These are phyloP conservation scores for Tolypocladium pustulatum DNA, from an alignment of 2,329 filamentous ascomycete genomes.

Conservation along the genomic window DNA sequence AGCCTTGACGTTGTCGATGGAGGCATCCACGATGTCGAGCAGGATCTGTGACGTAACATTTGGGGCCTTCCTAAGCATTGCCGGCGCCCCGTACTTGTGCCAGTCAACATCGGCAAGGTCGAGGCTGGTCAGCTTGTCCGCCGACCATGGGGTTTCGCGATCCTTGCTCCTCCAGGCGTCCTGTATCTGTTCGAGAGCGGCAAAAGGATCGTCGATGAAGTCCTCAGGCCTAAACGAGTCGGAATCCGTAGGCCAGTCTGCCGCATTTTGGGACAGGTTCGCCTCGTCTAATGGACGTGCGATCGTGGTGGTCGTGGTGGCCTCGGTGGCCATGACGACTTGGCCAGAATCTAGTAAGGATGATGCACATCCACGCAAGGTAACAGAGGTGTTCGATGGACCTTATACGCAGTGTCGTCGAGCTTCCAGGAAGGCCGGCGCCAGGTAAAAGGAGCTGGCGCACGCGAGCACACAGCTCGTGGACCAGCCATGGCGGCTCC, in stretches of 20 bases:
- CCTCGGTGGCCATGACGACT: not conserved
- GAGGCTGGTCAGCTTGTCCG: slow-evolving; percentile 11
- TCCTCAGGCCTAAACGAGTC: slow-evolving; percentile 19
- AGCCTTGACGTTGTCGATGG: slow-evolving; percentile 33
- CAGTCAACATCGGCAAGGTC: slow-evolving; percentile 28
- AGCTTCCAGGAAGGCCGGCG: not conserved
- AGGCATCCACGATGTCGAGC: slow-evolving; percentile 28
- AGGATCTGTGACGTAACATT: slow-evolving; percentile 30
- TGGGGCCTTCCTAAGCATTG: slow-evolving; percentile 25
- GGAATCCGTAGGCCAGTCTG: slow-evolving; percentile 13
- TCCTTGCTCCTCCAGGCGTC: slow-evolving; percentile 12
- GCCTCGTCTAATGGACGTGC: not conserved
- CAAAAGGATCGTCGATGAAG: slow-evolving; percentile 18
- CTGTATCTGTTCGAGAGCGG: slow-evolving; percentile 12
- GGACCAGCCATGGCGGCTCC: not conserved
- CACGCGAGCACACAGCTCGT: not conserved
- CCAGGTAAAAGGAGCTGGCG: not conserved
- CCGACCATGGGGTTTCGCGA: slow-evolving; percentile 9
- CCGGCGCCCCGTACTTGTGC: slow-evolving; percentile 35
- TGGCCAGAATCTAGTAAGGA: not conserved
- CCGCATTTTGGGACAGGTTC: slow-evolving; percentile 3
- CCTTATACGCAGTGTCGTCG: not conserved
- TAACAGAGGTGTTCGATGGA: not conserved
- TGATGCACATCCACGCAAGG: not conserved
- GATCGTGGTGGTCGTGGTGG: not conserved